Conservation (phyloP, 345 rosid species). For the Melaleuca quinquenervia region DNA sequence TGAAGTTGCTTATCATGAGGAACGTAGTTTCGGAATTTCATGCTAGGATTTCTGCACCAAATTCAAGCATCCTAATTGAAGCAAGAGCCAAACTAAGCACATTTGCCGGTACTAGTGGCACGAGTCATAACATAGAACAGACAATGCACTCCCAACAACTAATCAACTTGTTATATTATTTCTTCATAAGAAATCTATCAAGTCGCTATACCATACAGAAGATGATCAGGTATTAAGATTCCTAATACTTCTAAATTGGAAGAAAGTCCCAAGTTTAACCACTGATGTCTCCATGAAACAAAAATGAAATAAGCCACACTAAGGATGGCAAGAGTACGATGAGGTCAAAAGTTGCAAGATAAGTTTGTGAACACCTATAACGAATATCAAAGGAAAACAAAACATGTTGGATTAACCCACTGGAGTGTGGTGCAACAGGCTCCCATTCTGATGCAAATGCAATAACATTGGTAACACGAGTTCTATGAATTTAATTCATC, state of each 20-base stretch:
- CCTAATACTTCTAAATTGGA: neutral
- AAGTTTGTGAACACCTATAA: neutral
- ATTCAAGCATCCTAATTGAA: neutral
- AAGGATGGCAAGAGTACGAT: neutral
- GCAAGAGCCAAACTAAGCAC: neutral
- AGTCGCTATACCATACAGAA: neutral
- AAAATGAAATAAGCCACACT: neutral
- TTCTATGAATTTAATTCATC: neutral
- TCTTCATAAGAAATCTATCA: neutral
- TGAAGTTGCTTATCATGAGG: slow-evolving; percentile 95
- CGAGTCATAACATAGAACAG: neutral
- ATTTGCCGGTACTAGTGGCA: neutral
- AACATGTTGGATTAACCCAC: neutral
- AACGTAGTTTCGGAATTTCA: slow-evolving; percentile 91
- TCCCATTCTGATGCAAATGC: neutral
- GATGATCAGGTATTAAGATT: neutral
- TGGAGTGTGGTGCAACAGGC: neutral
- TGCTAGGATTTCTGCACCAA: slow-evolving; percentile 38
- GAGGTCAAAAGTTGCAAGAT: neutral
- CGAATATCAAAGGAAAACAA: neutral
- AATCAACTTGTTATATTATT: neutral
- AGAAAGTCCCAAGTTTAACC: neutral
- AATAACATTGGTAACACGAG: neutral
- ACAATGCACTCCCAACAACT: neutral
- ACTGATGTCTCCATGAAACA: neutral